Evolutionary conservation across 2,329 filamentous ascomycete species (phyloP).

Genomic region (Akanthomyces uredinophilus): DNA sequence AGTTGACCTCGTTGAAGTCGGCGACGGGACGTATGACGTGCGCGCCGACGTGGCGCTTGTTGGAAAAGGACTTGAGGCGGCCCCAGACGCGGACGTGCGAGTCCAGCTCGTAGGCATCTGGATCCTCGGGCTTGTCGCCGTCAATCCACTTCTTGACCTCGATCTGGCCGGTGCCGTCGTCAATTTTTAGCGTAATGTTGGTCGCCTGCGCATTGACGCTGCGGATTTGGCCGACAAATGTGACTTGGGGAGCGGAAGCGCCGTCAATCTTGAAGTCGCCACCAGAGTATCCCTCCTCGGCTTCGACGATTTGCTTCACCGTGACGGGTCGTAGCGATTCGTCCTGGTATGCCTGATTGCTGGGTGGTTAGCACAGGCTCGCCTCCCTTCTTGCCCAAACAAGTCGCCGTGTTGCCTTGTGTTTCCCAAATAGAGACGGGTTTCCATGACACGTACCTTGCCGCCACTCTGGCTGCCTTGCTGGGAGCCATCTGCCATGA

Average conservation of each 20-base stretch:
- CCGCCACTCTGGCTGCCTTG: conserved; percentile 49
- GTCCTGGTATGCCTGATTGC: conserved; percentile 58
- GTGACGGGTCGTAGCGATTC: conserved; percentile 90
- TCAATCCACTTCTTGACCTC: conserved; percentile 89
- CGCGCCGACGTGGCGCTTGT: conserved; percentile 75
- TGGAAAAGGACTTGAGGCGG: conserved; percentile 75
- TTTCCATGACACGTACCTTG: conserved; percentile 33
- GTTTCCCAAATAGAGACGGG: not conserved
- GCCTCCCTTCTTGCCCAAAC: not conserved
- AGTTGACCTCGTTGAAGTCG: conserved; percentile 89
- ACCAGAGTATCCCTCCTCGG: conserved; percentile 65
- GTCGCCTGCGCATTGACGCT: conserved; percentile 81
- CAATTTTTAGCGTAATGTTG: conserved; percentile 86
- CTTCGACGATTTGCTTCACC: conserved; percentile 88
- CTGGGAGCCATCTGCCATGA: conserved; percentile 56
- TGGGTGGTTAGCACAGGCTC: not conserved
- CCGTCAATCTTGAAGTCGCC: conserved; percentile 82
- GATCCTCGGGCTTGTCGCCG: conserved; percentile 47
- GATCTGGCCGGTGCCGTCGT: conserved; percentile 89
- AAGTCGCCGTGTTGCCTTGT: not conserved
- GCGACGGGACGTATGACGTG: conserved; percentile 74
- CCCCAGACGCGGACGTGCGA: conserved; percentile 84
- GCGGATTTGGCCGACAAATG: conserved; percentile 86
- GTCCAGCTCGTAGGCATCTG: conserved; percentile 60
- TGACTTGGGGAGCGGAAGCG: conserved; percentile 62